Evolutionary conservation across 2,329 filamentous ascomycete genomes (phyloP).

Genomic region (Epichloe elymi): DNA sequence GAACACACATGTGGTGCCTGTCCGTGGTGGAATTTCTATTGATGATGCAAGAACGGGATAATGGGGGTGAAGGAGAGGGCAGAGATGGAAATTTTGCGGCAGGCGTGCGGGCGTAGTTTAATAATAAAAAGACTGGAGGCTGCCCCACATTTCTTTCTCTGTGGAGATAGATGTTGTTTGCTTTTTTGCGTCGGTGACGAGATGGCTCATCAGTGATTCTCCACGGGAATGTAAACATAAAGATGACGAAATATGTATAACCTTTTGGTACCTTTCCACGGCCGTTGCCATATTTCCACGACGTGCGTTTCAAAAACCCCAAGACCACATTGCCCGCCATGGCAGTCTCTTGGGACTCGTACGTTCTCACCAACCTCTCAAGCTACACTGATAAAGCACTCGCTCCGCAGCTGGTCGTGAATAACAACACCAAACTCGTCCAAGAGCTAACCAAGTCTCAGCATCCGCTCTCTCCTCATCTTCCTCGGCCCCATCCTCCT

Average conservation of each 20-base stretch:
- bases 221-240: no score
- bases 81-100: no score
- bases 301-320: neutral
- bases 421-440: neutral
- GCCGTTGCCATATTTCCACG: neutral
- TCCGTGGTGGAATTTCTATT: no score
- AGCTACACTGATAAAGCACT: no score
- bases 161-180: no score
- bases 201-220: no score
- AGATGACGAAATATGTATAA: no score
- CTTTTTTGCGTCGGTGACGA: no score
- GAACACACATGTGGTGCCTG: no score
- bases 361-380: neutral
- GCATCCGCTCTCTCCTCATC: constrained; percentile 41
- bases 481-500: constrained; percentile 61
- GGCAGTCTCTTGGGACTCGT: constrained; percentile 9
- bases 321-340: constrained; percentile 4
- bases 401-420: neutral
- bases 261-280: neutral
- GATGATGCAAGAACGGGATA: no score
- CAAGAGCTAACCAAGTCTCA: neutral
- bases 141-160: neutral
- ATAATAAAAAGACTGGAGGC: neutral
- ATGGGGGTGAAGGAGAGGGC: no score
- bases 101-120: neutral